phyloP scores from a whole-genome alignment of 257 asterid species.

The Linaria vulgaris region DNA sequence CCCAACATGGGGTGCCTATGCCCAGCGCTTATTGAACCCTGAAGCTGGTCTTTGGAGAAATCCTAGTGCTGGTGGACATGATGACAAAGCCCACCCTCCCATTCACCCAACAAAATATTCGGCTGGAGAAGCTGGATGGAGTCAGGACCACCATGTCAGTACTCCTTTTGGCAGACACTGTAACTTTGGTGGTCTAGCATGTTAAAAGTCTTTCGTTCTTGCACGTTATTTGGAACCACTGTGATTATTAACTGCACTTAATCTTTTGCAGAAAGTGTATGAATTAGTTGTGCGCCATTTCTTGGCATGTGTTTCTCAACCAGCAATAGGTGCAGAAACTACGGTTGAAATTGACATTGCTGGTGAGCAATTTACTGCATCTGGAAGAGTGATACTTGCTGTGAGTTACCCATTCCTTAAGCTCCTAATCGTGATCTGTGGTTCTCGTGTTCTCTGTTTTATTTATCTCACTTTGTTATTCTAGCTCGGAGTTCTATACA shows the following conservation, averaged over 20 bases:
- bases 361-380: conserved; percentile 79
- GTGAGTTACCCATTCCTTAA: conserved; percentile 52
- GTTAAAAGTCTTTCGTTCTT: background rate
- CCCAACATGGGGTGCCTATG: conserved; percentile 86
- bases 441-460: conserved; percentile 22
- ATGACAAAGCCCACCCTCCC: conserved; percentile 99
- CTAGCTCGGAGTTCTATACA: background rate
- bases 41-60: conserved; percentile 83
- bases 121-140: conserved; percentile 91
- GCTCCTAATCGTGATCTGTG: conserved; percentile 16
- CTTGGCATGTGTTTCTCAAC: conserved; percentile 97
- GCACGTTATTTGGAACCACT: conserved; percentile 17
- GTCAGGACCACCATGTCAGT: conserved; percentile 93
- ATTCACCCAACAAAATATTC: conserved; percentile 96
- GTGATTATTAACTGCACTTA: conserved; percentile 21
- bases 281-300: conserved; percentile 98
- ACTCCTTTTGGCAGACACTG: conserved; percentile 25
- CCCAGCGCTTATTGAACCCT: conserved; percentile 81
- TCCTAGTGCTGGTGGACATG: conserved; percentile 89
- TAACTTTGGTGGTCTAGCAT: conserved; percentile 14
- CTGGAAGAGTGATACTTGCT: conserved; percentile 86
- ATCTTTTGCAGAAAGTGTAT: conserved; percentile 73
- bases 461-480: background rate
- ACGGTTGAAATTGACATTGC: conserved; percentile 92
- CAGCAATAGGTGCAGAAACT: conserved; percentile 96